Evolutionary conservation across 331 rosid species (phyloP).

Genomic region (Rhamnella rubrinervis): DNA sequence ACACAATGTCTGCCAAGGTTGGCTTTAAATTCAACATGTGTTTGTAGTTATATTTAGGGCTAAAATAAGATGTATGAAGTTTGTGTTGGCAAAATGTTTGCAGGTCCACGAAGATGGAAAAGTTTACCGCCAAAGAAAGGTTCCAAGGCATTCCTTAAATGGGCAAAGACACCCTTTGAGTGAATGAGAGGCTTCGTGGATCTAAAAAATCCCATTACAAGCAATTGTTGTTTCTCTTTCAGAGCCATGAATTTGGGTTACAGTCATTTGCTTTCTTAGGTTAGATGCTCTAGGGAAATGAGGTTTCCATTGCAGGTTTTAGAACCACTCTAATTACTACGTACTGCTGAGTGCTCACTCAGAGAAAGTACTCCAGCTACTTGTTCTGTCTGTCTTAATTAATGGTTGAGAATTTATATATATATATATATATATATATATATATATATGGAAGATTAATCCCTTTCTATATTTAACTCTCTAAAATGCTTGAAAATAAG

Average conservation of each 20-base stretch:
- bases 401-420: background rate
- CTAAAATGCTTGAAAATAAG: no score
- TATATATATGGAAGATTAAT: no score
- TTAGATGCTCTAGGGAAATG: slow-evolving; percentile 54
- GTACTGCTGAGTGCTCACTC: background rate
- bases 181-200: slow-evolving; percentile 35
- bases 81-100: slow-evolving; percentile 30
- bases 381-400: no score
- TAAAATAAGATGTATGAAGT: slow-evolving; percentile 27
- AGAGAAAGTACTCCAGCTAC: slow-evolving; percentile 8
- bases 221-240: slow-evolving; percentile 26
- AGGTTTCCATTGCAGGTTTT: slow-evolving; percentile 6
- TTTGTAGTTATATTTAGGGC: slow-evolving; percentile 19
- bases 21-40: slow-evolving; percentile 15
- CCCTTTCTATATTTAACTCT: no score
- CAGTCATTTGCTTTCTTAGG: slow-evolving; percentile 29
- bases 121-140: slow-evolving; percentile 54
- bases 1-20: background rate
- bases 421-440: background rate
- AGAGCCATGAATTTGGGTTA: slow-evolving; percentile 26
- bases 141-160: slow-evolving; percentile 47
- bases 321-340: no score
- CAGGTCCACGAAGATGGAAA: slow-evolving; percentile 67
- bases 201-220: slow-evolving; percentile 13
- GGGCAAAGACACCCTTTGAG: slow-evolving; percentile 55